These are phyloP conservation scores for Plasmodium vinckei DNA, from an alignment of 169 alveolate genomes.

Conservation along the genomic window DNA sequence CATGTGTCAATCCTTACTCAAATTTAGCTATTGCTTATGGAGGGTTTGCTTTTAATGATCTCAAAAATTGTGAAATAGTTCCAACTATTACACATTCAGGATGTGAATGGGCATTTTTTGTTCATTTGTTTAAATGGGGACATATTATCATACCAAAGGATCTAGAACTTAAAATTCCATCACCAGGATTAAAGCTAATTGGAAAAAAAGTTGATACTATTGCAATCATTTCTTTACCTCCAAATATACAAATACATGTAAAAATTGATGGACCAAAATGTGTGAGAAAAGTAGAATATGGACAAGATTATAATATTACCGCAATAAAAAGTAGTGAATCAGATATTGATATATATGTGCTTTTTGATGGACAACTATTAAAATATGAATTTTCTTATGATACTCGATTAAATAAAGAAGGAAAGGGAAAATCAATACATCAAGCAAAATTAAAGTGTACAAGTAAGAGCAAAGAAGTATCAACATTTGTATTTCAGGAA, in stretches of 20 bases:
- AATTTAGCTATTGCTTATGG: slow-evolving; percentile 83
- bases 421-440: slow-evolving; percentile 72
- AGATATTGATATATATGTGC: slow-evolving; percentile 79
- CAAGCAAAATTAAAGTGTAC: slow-evolving; percentile 72
- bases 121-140: slow-evolving; percentile 84
- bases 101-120: slow-evolving; percentile 84
- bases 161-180: slow-evolving; percentile 79
- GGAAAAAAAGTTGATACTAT: slow-evolving; percentile 78
- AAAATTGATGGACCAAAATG: slow-evolving; percentile 82
- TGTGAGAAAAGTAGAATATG: slow-evolving; percentile 75
- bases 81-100: slow-evolving; percentile 76
- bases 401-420: slow-evolving; percentile 76
- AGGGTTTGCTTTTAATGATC: slow-evolving; percentile 76
- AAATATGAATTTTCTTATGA: slow-evolving; percentile 82
- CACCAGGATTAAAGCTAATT: slow-evolving; percentile 78
- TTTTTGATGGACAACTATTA: slow-evolving; percentile 80
- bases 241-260: slow-evolving; percentile 77
- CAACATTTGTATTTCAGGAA: slow-evolving; percentile 57
- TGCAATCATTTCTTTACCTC: slow-evolving; percentile 80
- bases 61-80: slow-evolving; percentile 70
- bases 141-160: slow-evolving; percentile 79
- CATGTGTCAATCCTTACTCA: slow-evolving; percentile 80
- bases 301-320: slow-evolving; percentile 78
- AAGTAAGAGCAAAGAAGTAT: slow-evolving; percentile 49
- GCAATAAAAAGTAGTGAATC: slow-evolving; percentile 83